Percentiles rank a stretch among this genome's conserved stretches.
phyloP scores from a whole-genome alignment of 2,329 filamentous ascomycete genomes.

The Corniculantispora saksenae region DNA sequence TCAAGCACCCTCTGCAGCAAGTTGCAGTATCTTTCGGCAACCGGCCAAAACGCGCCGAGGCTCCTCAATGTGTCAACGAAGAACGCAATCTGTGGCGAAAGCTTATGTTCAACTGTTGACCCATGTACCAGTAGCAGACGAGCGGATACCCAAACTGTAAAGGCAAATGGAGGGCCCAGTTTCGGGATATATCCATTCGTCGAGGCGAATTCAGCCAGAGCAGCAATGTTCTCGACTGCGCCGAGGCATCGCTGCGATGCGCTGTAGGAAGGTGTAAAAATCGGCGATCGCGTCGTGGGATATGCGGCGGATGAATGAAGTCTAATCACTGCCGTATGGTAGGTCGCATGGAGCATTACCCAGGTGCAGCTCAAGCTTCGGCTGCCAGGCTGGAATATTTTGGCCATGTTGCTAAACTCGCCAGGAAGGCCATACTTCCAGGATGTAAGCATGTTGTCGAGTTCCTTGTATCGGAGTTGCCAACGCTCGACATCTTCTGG shows the following conservation, averaged over 20 bases:
- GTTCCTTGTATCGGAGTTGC: conserved; percentile 82
- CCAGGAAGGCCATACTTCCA: conserved; percentile 84
- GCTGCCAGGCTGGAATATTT: conserved; percentile 69
- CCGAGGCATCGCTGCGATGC: conserved; percentile 80
- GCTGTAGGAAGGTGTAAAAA: conserved; percentile 86
- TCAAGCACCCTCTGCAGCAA: conserved; percentile 82
- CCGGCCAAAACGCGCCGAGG: conserved; percentile 83
- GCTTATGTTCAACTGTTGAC: conserved; percentile 81
- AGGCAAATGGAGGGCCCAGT: conserved; percentile 87
- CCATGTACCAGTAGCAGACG: conserved; percentile 86
- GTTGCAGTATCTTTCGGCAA: conserved; percentile 78
- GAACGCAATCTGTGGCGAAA: conserved; percentile 76
- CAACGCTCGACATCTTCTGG: conserved; percentile 84
- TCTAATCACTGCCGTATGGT: conserved; percentile 85
- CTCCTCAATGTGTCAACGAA: conserved; percentile 80
- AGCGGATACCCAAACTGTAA: conserved; percentile 89
- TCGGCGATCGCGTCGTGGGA: conserved; percentile 81
- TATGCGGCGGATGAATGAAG: conserved; percentile 92
- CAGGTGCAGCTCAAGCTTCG: conserved; percentile 78
- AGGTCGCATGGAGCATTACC: conserved; percentile 90
- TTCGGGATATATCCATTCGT: conserved; percentile 74
- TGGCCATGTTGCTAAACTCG: conserved; percentile 82
- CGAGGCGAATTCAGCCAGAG: conserved; percentile 76
- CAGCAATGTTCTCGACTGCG: conserved; percentile 80
- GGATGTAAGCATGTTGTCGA: conserved; percentile 75